Percentiles rank a stretch among this genome's conserved stretches.
Evolutionary conservation across 345 rosid species (phyloP).

Genomic region (Citrus sp.): DNA sequence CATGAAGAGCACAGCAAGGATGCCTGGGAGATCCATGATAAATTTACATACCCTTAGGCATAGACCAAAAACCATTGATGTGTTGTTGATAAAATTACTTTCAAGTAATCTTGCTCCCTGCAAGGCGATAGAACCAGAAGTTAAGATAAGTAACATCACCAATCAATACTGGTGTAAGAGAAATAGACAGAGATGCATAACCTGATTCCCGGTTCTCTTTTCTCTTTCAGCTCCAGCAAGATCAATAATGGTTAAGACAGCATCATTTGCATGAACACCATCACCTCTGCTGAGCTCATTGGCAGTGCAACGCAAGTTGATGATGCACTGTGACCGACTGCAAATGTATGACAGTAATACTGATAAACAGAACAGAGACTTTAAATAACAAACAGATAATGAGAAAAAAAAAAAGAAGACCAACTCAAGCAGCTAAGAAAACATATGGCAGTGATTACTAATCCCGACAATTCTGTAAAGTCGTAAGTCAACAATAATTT

Average conservation of each 20-base stretch:
- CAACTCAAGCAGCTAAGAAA: background rate
- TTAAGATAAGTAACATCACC: background rate
- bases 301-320: constrained; percentile 48
- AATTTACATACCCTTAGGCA: constrained; percentile 71
- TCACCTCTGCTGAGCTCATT: constrained; percentile 24
- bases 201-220: constrained; percentile 93
- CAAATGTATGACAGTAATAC: constrained; percentile 11
- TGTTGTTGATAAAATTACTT: constrained; percentile 92
- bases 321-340: constrained; percentile 97
- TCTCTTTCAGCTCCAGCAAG: constrained; percentile 98
- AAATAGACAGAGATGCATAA: constrained; percentile 10
- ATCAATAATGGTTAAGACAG: constrained; percentile 75
- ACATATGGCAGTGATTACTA: background rate
- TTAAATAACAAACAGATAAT: background rate
- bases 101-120: constrained; percentile 90
- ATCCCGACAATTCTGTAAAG: background rate
- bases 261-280: constrained; percentile 33
- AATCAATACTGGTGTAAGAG: background rate
- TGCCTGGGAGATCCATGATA: constrained; percentile 16
- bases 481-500: background rate
- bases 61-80: constrained; percentile 88
- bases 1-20: constrained; percentile 4
- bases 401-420: background rate
- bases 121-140: constrained; percentile 24
- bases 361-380: background rate